A percentile compares a stretch with the other conserved stretches of the same genome.
These are phyloP conservation scores for Senecio squalidus DNA, from an alignment of 140 eudicot species.

Conservation along the genomic window DNA sequence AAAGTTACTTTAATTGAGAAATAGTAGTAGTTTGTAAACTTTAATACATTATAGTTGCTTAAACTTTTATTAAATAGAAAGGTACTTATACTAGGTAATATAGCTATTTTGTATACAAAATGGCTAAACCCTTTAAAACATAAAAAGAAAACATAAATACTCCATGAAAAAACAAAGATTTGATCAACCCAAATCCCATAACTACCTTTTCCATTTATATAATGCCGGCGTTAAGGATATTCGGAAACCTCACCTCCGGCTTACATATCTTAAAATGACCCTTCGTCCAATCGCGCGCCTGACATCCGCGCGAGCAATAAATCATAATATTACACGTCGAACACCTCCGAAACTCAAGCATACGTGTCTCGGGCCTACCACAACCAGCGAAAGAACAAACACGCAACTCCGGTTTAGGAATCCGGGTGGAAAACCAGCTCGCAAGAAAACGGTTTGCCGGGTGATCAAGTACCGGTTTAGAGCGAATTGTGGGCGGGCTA, in stretches of 20 bases:
- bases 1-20: too few species aligned
- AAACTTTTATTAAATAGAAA: neutral
- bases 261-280: slow-evolving; percentile 57
- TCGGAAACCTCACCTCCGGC: slow-evolving; percentile 44
- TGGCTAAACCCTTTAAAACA: slow-evolving; percentile 13
- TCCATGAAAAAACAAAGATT: neutral
- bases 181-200: slow-evolving; percentile 7
- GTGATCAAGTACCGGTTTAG: slow-evolving; percentile 33
- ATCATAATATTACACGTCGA: slow-evolving; percentile 85
- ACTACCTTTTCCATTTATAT: slow-evolving; percentile 7
- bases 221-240: slow-evolving; percentile 22
- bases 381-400: slow-evolving; percentile 65
- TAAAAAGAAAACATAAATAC: slow-evolving; percentile 12
- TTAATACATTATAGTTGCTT: too few species aligned
- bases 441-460: slow-evolving; percentile 71
- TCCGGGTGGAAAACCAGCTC: slow-evolving; percentile 46
- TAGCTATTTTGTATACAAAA: slow-evolving; percentile 22
- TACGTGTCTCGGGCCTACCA: slow-evolving; percentile 83
- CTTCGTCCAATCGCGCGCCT: slow-evolving; percentile 84
- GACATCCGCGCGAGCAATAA: slow-evolving; percentile 91
- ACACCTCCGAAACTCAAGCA: slow-evolving; percentile 83
- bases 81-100: slow-evolving; percentile 16
- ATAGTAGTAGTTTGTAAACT: too few species aligned
- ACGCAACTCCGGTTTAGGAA: slow-evolving; percentile 35
- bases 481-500: too few species aligned